These are phyloP conservation scores for Crithidia bombi DNA, from an alignment of 208 protist genomes.

Conservation along the genomic window DNA sequence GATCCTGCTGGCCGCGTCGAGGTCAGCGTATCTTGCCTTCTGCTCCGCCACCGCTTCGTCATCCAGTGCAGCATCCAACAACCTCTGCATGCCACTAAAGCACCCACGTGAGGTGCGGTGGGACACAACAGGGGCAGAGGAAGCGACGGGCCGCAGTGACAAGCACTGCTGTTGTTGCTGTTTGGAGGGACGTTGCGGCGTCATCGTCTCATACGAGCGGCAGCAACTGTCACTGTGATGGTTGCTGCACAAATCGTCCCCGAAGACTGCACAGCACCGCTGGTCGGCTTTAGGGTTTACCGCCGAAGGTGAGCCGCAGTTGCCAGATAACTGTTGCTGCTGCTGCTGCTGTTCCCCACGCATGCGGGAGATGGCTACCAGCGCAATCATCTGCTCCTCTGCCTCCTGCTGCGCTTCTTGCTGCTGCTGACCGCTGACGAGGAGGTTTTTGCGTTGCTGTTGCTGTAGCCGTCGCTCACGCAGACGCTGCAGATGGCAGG, in stretches of 20 bases:
- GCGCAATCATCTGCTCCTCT: slow-evolving; percentile 9
- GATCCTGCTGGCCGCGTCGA: not conserved
- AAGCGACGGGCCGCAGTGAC: not conserved
- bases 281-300: not conserved
- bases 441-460: not conserved
- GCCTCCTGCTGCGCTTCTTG: slow-evolving; percentile 5
- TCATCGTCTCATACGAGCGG: not conserved
- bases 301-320: not conserved
- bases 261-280: not conserved
- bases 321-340: not conserved
- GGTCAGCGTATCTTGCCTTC: not conserved
- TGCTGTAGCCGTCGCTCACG: slow-evolving; percentile 30
- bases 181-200: not conserved
- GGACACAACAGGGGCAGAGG: slow-evolving; percentile 21
- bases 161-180: not conserved
- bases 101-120: slow-evolving; percentile 9
- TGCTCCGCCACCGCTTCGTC: slow-evolving; percentile 3
- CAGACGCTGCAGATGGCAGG: slow-evolving; percentile 27
- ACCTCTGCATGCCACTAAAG: slow-evolving; percentile 7
- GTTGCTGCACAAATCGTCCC: not conserved
- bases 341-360: slow-evolving; percentile 3
- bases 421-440: slow-evolving; percentile 24
- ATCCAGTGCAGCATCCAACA: slow-evolving; percentile 7
- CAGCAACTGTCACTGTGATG: not conserved
- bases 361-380: slow-evolving; percentile 5